These are phyloP conservation scores for Penicillium sp. DNA, from an alignment of 2,329 filamentous ascomycete species.

Conservation along the genomic window DNA sequence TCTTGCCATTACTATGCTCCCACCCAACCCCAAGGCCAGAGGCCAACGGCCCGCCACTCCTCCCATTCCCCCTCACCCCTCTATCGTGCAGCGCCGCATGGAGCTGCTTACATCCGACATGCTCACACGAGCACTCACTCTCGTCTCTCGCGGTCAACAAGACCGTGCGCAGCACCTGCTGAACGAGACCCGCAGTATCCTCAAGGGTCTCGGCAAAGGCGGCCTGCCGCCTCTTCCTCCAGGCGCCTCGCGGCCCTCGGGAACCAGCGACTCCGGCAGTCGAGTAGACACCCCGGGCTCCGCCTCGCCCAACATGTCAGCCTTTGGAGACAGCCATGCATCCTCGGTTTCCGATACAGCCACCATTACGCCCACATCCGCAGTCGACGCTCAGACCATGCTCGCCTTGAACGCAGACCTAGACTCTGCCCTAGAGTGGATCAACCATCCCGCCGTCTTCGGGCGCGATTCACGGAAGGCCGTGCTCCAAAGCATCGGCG, in stretches of 20 bases:
- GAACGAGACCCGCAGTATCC: slow-evolving; percentile 86
- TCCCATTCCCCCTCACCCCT: slow-evolving; percentile 89
- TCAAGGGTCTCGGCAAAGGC: slow-evolving; percentile 93
- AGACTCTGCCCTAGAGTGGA: slow-evolving; percentile 90
- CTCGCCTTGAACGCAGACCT: slow-evolving; percentile 84
- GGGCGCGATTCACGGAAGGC: slow-evolving; percentile 90
- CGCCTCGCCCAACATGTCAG: slow-evolving; percentile 36
- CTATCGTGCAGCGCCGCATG: slow-evolving; percentile 94
- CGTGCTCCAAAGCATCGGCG: slow-evolving; percentile 90
- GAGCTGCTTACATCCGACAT: slow-evolving; percentile 96
- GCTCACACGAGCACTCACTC: slow-evolving; percentile 83
- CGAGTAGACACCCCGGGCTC: slow-evolving; percentile 36
- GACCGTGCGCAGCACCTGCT: slow-evolving; percentile 89
- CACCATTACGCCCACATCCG: slow-evolving; percentile 53
- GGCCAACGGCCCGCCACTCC: slow-evolving; percentile 55
- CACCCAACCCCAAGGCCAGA: slow-evolving; percentile 61
- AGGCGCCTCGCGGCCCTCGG: slow-evolving; percentile 40
- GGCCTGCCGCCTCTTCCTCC: slow-evolving; percentile 81
- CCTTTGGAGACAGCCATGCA: slow-evolving; percentile 31
- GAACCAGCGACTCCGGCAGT: slow-evolving; percentile 40
- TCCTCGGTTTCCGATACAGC: slow-evolving; percentile 40
- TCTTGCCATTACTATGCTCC: slow-evolving; percentile 88
- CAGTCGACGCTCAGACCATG: slow-evolving; percentile 80
- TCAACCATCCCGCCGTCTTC: slow-evolving; percentile 93
- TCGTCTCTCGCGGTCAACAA: slow-evolving; percentile 86